Evolutionary conservation across 257 asterid genomes (phyloP), one percentile per base, ranked within the genome.

Genomic region (Handroanthus guayacan): DNA sequence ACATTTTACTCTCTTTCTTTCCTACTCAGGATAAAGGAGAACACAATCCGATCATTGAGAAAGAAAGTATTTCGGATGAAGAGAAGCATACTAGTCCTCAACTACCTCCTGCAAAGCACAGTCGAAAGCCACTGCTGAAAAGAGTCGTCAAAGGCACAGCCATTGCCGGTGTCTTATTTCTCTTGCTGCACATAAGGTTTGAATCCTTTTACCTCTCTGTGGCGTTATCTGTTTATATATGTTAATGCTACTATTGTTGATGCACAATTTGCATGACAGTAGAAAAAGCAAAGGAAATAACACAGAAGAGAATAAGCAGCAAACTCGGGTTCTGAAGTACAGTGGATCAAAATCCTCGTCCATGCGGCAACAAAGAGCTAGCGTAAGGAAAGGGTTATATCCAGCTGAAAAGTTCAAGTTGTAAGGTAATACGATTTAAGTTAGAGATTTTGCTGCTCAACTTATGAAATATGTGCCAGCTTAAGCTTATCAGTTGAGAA

Each of bases 111-210:
- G 75, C 3, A 41, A 86, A 87, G 78, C 84, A 9, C 31, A 77
- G 39, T 6, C 60, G 61, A 67, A 84, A 45, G 75, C 89, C 89
- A 75, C 67, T 93, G 52, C 82, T 93, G 61, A 85, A 81, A 79
- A 83, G 91, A 63, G 91, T 90, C 50, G 88, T 79, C 60, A 86
- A 85, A 78, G 94, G 98, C 84, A 94, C 96, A 54, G 96, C 96
- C 57, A 80, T 94, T 78, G 87, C 91, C 55, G 95, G 96, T 57
- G 79, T 81, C 25, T 60, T 91, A 66, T 78, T 83, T 83, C 82
- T 94, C 76, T 70, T 90, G 80, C 82, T 91, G 75, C 92, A 87
- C 57, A 79, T 94, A 80, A 91, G 92, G 97, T 93, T 44, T 5
- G 87, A 74, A 44, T 72, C 71, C 60, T 47, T 45, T 41, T n/a